Percentiles rank a stretch among this genome's conserved stretches.
Evolutionary conservation across 768 basidiomycete genomes (phyloP).

Genomic region (Galerina marginata): DNA sequence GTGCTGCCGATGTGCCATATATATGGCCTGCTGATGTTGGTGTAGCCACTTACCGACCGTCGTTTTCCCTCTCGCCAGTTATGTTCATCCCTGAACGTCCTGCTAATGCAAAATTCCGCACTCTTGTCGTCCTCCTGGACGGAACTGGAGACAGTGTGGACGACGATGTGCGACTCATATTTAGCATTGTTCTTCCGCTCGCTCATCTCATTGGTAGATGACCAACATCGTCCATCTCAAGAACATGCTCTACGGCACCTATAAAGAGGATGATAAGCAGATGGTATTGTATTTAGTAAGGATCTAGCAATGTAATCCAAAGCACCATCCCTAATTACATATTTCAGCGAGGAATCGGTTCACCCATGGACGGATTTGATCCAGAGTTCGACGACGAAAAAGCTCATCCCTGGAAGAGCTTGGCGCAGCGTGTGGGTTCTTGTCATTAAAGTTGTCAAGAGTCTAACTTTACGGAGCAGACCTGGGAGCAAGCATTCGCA

Average conservation of each 20-base stretch:
- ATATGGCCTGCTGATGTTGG: too few species aligned
- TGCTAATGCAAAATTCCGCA: background rate
- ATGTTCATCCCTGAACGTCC: background rate
- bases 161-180: background rate
- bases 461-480: background rate
- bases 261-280: background rate
- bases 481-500: constrained; percentile 1
- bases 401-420: background rate
- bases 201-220: background rate
- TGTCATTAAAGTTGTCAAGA: background rate
- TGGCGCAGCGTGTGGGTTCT: background rate
- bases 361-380: background rate
- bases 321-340: background rate
- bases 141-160: constrained; percentile 7
- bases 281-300: background rate
- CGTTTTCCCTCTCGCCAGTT: too few species aligned
- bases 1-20: too few species aligned
- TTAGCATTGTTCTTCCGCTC: background rate
- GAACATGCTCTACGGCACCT: background rate
- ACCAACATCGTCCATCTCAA: constrained; percentile 7
- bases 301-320: background rate
- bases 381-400: background rate
- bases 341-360: background rate
- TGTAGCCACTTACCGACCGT: too few species aligned
- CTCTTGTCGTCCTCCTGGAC: background rate